phyloP scores from a whole-genome alignment of 768 basidiomycete species.

The Vararia minispora region DNA sequence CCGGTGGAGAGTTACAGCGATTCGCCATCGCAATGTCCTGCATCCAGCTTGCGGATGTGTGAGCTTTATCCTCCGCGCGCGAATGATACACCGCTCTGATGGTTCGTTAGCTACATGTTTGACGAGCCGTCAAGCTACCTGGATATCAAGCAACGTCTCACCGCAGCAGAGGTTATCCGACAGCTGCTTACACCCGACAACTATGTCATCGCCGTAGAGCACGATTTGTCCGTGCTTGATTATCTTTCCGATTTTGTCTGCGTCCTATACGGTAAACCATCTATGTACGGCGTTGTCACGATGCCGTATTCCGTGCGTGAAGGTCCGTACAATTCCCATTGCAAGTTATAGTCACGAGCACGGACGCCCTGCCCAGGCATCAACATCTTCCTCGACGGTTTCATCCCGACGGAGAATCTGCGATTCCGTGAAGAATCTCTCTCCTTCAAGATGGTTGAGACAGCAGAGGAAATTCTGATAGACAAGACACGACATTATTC shows the following conservation, averaged over 20 bases:
- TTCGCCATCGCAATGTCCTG: slow-evolving; percentile 98
- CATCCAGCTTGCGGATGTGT: slow-evolving; percentile 94
- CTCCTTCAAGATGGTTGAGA: slow-evolving; percentile 96
- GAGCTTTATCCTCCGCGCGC: slow-evolving; percentile 22
- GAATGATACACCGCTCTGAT: slow-evolving; percentile 3
- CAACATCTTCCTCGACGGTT: slow-evolving; percentile 98
- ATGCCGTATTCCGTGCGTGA: slow-evolving; percentile 98
- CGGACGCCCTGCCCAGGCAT: slow-evolving; percentile 48
- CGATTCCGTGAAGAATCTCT: slow-evolving; percentile 95
- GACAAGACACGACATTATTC: slow-evolving; percentile 85
- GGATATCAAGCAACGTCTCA: slow-evolving; percentile 91
- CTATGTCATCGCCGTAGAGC: slow-evolving; percentile 97
- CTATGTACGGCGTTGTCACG: slow-evolving; percentile 97
- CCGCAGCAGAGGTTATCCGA: slow-evolving; percentile 92
- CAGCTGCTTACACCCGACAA: slow-evolving; percentile 69
- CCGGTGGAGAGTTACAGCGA: slow-evolving; percentile 94
- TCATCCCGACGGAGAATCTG: slow-evolving; percentile 96
- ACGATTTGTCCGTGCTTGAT: slow-evolving; percentile 96
- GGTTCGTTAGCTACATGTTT: slow-evolving; percentile 65
- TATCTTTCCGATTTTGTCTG: slow-evolving; percentile 99
- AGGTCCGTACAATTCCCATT: slow-evolving; percentile 37
- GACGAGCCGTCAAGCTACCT: slow-evolving; percentile 98
- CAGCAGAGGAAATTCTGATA: slow-evolving; percentile 77
- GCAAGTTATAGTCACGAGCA: neutral
- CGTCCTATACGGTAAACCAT: slow-evolving; percentile 93